These are phyloP conservation scores for Sporothrix sp. DNA, from an alignment of 2,329 filamentous ascomycete species.

Conservation along the genomic window DNA sequence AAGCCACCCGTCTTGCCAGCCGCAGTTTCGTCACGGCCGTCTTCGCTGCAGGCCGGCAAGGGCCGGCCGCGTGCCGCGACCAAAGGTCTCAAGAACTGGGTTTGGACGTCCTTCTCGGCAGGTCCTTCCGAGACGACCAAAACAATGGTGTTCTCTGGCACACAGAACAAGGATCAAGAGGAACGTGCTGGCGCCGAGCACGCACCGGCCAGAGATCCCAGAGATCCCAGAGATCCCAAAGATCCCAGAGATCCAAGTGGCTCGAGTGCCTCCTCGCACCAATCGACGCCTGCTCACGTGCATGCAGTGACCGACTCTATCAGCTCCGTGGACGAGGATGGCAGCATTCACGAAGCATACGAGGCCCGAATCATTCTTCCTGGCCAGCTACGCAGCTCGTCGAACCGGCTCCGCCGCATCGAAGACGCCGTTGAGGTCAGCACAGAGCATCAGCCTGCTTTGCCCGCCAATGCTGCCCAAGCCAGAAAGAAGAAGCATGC, in stretches of 20 bases:
- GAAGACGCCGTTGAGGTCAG: background rate
- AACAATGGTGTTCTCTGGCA: no score
- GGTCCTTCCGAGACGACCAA: no score
- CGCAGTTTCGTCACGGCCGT: background rate
- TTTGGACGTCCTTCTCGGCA: background rate
- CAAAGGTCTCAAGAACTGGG: slow-evolving; percentile 1
- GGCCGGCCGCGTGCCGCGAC: background rate
- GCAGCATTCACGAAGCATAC: slow-evolving; percentile 21
- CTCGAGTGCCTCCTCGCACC: no score
- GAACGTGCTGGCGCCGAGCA: no score
- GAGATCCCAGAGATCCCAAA: no score
- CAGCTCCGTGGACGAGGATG: slow-evolving; percentile 16
- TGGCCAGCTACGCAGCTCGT: background rate
- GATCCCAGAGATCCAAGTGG: no score
- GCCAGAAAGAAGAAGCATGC: background rate
- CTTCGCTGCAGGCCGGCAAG: background rate
- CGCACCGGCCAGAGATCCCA: no score
- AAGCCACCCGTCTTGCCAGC: background rate
- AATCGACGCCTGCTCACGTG: no score
- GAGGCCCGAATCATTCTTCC: slow-evolving; percentile 13
- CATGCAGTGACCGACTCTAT: slow-evolving; percentile 9
- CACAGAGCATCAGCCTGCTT: background rate
- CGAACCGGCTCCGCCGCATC: background rate
- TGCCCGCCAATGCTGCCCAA: background rate
- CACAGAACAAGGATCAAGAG: no score